A percentile compares a stretch with the other conserved stretches of the same genome.
Conservation (phyloP, 169 alveolate species). For the Eimeria mitis region DNA sequence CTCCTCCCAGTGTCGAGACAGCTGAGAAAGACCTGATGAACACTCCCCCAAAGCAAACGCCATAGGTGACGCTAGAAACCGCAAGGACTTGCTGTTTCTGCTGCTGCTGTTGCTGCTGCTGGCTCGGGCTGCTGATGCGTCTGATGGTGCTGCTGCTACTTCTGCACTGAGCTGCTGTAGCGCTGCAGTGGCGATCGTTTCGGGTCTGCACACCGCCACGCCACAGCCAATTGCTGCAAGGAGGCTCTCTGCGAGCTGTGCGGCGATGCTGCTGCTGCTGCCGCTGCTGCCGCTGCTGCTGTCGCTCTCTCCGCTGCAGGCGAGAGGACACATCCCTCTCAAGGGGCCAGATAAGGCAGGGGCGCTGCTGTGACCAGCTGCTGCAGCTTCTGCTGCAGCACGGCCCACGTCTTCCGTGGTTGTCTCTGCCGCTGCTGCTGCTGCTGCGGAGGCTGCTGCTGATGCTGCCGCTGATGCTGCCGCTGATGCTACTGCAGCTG, state of each 20-base stretch:
- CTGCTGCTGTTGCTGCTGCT: not conserved
- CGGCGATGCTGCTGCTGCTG: constrained; percentile 25
- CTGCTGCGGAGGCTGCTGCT: constrained; percentile 4
- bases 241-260: constrained; percentile 40
- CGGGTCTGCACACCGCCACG: constrained; percentile 67
- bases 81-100: not conserved
- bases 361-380: constrained; percentile 21
- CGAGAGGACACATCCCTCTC: not conserved
- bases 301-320: not conserved
- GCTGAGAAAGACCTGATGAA: constrained; percentile 71
- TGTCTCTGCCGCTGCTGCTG: constrained; percentile 32
- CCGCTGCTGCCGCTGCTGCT: constrained; percentile 36
- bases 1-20: constrained; percentile 55
- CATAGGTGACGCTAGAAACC: constrained; percentile 37
- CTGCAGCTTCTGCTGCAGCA: constrained; percentile 35
- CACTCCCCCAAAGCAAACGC: constrained; percentile 57
- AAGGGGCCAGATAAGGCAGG: not conserved
- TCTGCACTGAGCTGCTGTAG: constrained; percentile 25
- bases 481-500: not conserved
- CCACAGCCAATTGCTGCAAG: constrained; percentile 67
- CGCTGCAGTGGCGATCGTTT: constrained; percentile 54
- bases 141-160: constrained; percentile 38
- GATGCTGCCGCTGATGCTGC: not conserved
- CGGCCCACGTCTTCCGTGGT: not conserved
- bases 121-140: not conserved